Conservation (phyloP, 176 grass and related monocot genomes). For the Aegilops sharonensis region DNA sequence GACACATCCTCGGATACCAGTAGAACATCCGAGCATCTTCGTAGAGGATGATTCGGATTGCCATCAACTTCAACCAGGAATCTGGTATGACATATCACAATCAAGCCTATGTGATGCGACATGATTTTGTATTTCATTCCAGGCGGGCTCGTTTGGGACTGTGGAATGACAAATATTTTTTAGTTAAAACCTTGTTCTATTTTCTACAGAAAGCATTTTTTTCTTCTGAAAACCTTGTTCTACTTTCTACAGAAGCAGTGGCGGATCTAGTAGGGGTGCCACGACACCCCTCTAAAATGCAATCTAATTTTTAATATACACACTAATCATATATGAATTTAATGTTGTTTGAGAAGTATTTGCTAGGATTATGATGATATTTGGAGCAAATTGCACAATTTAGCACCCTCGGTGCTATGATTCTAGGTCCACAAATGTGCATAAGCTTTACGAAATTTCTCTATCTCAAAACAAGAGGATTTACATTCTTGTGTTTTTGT, state of each 20-base stretch:
- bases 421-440: background rate
- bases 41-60: conserved; percentile 42
- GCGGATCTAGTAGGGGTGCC: no score
- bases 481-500: background rate
- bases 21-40: conserved; percentile 57
- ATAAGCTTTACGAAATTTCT: background rate
- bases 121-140: background rate
- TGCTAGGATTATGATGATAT: no score
- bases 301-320: no score
- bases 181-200: background rate
- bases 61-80: conserved; percentile 45
- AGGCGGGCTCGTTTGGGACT: no score
- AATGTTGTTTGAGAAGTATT: no score
- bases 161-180: no score
- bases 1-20: conserved; percentile 69
- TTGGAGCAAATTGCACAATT: no score
- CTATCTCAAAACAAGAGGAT: background rate
- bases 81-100: conserved; percentile 39
- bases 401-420: no score
- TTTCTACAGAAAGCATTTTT: background rate
- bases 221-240: no score
- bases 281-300: no score
- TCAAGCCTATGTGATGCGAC: background rate
- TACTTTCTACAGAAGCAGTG: no score
- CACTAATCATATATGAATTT: no score